phyloP scores from a whole-genome alignment of 2,329 filamentous ascomycete species.

The Pestalotiopsis sp. region DNA sequence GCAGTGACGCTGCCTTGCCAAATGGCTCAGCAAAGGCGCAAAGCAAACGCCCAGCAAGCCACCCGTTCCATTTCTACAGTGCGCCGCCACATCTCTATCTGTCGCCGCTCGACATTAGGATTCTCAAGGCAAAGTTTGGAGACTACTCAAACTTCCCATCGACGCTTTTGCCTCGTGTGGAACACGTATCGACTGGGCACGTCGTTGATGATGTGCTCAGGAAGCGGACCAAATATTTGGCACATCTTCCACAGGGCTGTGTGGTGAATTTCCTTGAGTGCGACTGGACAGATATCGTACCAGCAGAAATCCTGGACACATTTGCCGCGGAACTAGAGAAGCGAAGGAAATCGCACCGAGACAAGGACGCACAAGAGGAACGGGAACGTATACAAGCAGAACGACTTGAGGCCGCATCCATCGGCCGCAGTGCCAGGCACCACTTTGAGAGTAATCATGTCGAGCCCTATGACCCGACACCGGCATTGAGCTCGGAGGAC shows the following conservation, averaged over 20 bases:
- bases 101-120: conserved; percentile 87
- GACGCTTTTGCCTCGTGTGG: conserved; percentile 81
- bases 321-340: conserved; percentile 78
- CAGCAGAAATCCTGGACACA: conserved; percentile 68
- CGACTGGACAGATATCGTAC: conserved; percentile 90
- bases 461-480: conserved; percentile 38
- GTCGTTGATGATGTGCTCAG: conserved; percentile 83
- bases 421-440: conserved; percentile 52
- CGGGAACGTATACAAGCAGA: conserved; percentile 82
- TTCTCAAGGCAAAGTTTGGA: conserved; percentile 85
- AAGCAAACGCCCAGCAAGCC: conserved; percentile 34
- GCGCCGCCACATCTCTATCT: conserved; percentile 86
- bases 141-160: conserved; percentile 81
- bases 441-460: conserved; percentile 37
- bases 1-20: neutral
- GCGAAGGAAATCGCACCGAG: conserved; percentile 72
- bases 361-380: conserved; percentile 85
- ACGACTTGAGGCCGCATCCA: conserved; percentile 70
- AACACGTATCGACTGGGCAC: conserved; percentile 86
- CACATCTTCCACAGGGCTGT: conserved; percentile 85
- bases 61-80: conserved; percentile 83
- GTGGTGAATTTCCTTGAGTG: conserved; percentile 90
- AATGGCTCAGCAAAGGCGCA: conserved; percentile 4
- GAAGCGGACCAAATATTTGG: conserved; percentile 82
- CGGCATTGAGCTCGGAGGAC: conserved; percentile 55